Evolutionary conservation across 2,329 filamentous ascomycete species (phyloP).

Genomic region (Dactylella cylindrospora): DNA sequence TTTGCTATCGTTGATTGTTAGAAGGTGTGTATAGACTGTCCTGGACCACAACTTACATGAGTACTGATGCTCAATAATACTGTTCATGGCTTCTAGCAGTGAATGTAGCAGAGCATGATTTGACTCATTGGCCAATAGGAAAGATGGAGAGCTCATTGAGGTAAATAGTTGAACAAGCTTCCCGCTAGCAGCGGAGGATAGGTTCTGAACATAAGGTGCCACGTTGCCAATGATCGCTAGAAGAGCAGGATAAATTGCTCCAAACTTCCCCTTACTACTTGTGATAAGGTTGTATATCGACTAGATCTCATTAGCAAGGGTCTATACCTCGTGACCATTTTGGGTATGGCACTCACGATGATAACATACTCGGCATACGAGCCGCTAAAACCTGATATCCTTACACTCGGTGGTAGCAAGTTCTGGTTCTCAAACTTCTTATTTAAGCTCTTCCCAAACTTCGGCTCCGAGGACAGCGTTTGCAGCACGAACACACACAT

Average conservation of each 20-base stretch:
- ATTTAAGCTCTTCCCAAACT: slow-evolving; percentile 87
- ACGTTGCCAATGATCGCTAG: slow-evolving; percentile 93
- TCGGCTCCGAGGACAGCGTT: slow-evolving; percentile 87
- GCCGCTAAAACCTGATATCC: slow-evolving; percentile 79
- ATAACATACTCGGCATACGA: slow-evolving; percentile 93
- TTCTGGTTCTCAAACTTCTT: slow-evolving; percentile 86
- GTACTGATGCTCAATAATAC: slow-evolving; percentile 86
- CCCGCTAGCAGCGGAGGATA: slow-evolving; percentile 72
- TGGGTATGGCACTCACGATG: slow-evolving; percentile 63
- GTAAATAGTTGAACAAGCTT: slow-evolving; percentile 85
- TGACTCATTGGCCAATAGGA: slow-evolving; percentile 85
- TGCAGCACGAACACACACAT: slow-evolving; percentile 98
- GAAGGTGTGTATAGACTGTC: neutral
- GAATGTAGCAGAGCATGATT: slow-evolving; percentile 82
- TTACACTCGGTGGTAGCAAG: slow-evolving; percentile 76
- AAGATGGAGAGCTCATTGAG: slow-evolving; percentile 90
- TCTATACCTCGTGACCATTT: neutral
- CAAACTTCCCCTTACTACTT: slow-evolving; percentile 82
- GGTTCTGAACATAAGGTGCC: slow-evolving; percentile 75
- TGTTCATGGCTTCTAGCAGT: slow-evolving; percentile 83
- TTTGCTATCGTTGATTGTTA: slow-evolving; percentile 62
- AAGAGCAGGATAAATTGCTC: slow-evolving; percentile 87
- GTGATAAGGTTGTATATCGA: slow-evolving; percentile 92
- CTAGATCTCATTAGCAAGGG: slow-evolving; percentile 54
- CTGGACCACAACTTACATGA: slow-evolving; percentile 59